phyloP scores from a whole-genome alignment of 345 rosid species.

The Psidium guajava region DNA sequence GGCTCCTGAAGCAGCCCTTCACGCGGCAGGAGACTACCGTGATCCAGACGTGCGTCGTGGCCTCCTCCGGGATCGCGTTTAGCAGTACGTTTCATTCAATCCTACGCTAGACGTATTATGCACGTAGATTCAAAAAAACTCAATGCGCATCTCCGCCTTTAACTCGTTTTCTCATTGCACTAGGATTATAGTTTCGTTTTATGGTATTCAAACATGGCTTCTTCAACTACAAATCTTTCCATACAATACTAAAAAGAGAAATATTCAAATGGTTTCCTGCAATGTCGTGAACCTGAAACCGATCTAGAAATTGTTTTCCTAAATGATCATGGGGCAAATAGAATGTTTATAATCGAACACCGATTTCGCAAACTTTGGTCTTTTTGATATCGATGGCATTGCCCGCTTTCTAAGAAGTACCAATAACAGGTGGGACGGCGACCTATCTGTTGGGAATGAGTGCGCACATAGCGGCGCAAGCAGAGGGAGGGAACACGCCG shows the following conservation, averaged over 20 bases:
- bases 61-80: slow-evolving; percentile 91
- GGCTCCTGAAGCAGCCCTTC: slow-evolving; percentile 61
- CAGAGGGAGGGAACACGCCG: slow-evolving; percentile 40
- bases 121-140: background rate
- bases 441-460: slow-evolving; percentile 78
- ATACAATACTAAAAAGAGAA: background rate
- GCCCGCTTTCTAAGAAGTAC: background rate
- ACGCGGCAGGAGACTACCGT: slow-evolving; percentile 78
- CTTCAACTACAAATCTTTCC: background rate
- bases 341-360: background rate
- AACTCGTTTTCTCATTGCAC: background rate
- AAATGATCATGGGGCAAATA: background rate
- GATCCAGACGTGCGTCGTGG: slow-evolving; percentile 87
- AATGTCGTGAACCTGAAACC: too few species aligned
- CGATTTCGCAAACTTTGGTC: background rate
- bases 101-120: background rate
- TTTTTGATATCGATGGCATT: too few species aligned
- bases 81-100: slow-evolving; percentile 44
- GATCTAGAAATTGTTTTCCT: background rate
- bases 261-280: background rate
- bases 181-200: background rate
- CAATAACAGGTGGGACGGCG: slow-evolving; percentile 65
- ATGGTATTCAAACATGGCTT: background rate
- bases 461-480: slow-evolving; percentile 34
- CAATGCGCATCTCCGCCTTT: background rate